Base-by-base conservation (phyloP, 768 basidiomycete species). In the Glaciozyma antarctica region DNA sequence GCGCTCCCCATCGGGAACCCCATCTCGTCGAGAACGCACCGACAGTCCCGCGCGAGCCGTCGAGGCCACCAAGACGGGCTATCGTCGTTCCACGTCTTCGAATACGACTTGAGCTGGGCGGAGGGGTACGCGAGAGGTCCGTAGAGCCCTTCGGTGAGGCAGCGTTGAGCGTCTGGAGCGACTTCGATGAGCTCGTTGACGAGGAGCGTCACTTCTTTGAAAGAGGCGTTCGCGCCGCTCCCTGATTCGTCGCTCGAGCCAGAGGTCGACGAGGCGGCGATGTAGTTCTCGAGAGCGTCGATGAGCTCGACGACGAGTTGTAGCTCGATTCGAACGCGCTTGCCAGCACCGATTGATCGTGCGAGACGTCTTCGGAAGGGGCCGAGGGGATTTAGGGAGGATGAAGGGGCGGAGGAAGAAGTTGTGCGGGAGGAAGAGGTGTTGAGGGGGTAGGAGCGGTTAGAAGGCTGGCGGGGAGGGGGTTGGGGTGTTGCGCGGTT, bases 251-350 rank as follows among this genome's bases (percentile, higher is more conserved):
- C 53, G 8, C 28, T 6, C 12, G 28, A 17, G 16, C 30, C 15
- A 6, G 17, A 19, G 53, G 15, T 19, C 16, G 16, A 58, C 21
- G 41, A 47, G 22, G 16, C 15, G 28, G 19, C 17, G 51, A 70
- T 62, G 49, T 63, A 67, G 58, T 62, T 41, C 30, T 70, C 69
- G 30, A 70, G 61, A 2, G 69, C 69, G 38, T 70, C 69, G 58
- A 70, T 28, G 43, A 70, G 63, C 49, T 70, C 69, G 61, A 70
- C 53, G 6, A 70, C 17, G 6, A 70, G 62, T 60, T 70, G 69
- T 0, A 67, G 58, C 43, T 70, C 69, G n/a, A 66, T 56, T 22
- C 53, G 51, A 0, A 66, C 38, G 5, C 51, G 34, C 2, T 58
- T 52, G 0, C 60, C 32, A 12, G 26, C 24, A 2, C 45, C n/a